Conservation (phyloP, 2,329 filamentous ascomycete genomes). For the Aspergillus calidoustus region DNA sequence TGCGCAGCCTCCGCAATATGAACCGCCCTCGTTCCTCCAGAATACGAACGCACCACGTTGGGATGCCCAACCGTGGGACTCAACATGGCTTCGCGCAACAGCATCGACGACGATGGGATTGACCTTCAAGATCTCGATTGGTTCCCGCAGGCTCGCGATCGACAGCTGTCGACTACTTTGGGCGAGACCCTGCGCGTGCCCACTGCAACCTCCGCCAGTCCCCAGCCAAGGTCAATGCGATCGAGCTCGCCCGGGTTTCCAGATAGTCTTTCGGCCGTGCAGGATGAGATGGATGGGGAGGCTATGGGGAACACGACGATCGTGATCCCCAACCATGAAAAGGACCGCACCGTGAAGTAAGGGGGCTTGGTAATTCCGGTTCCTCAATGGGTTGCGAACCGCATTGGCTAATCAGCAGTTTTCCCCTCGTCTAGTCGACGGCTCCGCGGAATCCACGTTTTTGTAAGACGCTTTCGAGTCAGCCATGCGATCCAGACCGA, state of each 20-base stretch:
- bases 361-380: constrained; percentile 9
- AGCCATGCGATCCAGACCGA: neutral
- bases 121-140: constrained; percentile 18
- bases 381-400: neutral
- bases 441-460: constrained; percentile 32
- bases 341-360: constrained; percentile 26
- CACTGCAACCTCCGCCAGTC: constrained; percentile 1
- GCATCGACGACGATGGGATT: constrained; percentile 11
- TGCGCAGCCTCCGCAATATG: constrained; percentile 5
- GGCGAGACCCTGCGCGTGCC: constrained; percentile 11
- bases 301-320: neutral
- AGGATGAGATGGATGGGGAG: neutral
- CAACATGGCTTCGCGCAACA: constrained; percentile 19
- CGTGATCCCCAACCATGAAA: constrained; percentile 10
- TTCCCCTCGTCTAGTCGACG: constrained; percentile 14
- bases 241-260: constrained; percentile 10
- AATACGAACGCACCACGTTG: neutral
- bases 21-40: neutral
- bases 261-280: constrained; percentile 2
- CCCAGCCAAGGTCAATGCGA: constrained; percentile 7
- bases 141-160: constrained; percentile 4
- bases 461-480: constrained; percentile 20
- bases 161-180: constrained; percentile 4
- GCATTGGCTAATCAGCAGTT: constrained; percentile 12
- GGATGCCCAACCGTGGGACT: neutral